Percentiles rank a stretch among this genome's conserved stretches.
These are phyloP conservation scores for Cladosporium austrohemisphaericum DNA, from an alignment of 2,329 filamentous ascomycete genomes.

Conservation along the genomic window DNA sequence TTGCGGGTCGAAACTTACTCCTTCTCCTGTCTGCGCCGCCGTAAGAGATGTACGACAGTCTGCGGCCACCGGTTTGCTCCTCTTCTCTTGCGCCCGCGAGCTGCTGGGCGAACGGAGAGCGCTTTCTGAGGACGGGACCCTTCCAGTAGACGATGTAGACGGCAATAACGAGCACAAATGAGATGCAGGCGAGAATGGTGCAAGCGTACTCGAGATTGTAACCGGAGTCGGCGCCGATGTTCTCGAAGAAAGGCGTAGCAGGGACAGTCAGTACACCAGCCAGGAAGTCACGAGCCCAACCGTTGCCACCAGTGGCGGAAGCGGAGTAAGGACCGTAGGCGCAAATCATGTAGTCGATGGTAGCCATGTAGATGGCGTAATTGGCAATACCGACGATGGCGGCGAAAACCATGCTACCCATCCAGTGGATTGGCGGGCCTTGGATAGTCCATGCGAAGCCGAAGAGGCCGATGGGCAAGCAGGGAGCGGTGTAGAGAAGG, in stretches of 20 bases:
- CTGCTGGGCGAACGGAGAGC: constrained; percentile 52
- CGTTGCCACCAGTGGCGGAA: constrained; percentile 72
- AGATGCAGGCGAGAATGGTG: constrained; percentile 53
- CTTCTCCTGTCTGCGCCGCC: constrained; percentile 24
- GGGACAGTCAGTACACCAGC: constrained; percentile 69
- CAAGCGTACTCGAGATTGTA: constrained; percentile 53
- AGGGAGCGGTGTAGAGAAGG: constrained; percentile 60
- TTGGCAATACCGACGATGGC: constrained; percentile 71
- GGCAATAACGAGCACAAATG: constrained; percentile 49
- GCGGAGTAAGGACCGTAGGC: constrained; percentile 70
- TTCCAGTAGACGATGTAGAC: constrained; percentile 58
- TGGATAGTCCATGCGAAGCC: constrained; percentile 70
- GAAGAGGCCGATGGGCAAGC: constrained; percentile 65
- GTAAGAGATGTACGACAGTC: constrained; percentile 24
- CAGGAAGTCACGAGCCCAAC: constrained; percentile 69
- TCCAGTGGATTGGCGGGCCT: constrained; percentile 64
- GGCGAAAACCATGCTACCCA: constrained; percentile 64
- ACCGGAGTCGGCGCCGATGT: constrained; percentile 31
- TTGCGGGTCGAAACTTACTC: constrained; percentile 20
- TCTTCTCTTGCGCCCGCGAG: constrained; percentile 29
- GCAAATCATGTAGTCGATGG: constrained; percentile 60
- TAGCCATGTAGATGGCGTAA: constrained; percentile 45
- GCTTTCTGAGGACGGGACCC: constrained; percentile 50
- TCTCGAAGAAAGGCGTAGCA: constrained; percentile 58
- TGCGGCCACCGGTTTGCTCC: constrained; percentile 24